Conservation (phyloP, 345 rosid genomes). For the Dipteronia dyeriana region DNA sequence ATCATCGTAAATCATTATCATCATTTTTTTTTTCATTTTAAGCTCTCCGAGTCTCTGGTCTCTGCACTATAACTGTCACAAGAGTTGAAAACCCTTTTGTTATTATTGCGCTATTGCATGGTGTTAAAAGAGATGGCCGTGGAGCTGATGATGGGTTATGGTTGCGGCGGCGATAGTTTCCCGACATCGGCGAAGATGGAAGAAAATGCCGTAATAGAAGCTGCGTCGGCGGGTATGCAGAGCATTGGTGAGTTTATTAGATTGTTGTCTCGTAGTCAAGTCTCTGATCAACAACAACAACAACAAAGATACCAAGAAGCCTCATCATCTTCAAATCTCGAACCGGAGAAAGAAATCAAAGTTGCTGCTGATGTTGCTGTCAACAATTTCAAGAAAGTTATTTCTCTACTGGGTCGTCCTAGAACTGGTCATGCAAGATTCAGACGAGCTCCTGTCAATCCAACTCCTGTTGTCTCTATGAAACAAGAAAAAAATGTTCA, state of each 20-base stretch:
- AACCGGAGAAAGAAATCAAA: constrained; percentile 42
- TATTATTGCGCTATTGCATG: constrained; percentile 11
- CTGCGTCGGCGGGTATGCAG: constrained; percentile 75
- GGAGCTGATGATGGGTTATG: constrained; percentile 57
- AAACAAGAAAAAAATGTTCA: constrained; percentile 23
- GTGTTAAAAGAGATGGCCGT: constrained; percentile 53
- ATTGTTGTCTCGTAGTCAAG: constrained; percentile 48
- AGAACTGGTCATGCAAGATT: constrained; percentile 96
- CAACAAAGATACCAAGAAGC: constrained; percentile 9
- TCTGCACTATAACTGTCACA: background rate
- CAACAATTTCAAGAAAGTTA: constrained; percentile 69
- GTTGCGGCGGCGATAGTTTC: constrained; percentile 35
- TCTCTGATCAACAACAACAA: constrained; percentile 22
- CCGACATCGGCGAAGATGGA: constrained; percentile 37
- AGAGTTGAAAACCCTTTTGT: background rate
- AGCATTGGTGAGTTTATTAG: constrained; percentile 74
- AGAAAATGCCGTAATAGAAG: constrained; percentile 65
- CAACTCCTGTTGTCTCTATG: background rate
- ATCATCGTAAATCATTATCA: background rate
- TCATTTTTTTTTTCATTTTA: constrained; percentile 10
- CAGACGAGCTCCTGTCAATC: constrained; percentile 49
- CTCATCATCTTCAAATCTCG: constrained; percentile 24
- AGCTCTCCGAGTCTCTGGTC: too few relatives aligned
- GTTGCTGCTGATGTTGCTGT: constrained; percentile 78
- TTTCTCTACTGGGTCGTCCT: constrained; percentile 64